Conservation (phyloP, 495 filamentous ascomycete species). For the Penicillium salamii region DNA sequence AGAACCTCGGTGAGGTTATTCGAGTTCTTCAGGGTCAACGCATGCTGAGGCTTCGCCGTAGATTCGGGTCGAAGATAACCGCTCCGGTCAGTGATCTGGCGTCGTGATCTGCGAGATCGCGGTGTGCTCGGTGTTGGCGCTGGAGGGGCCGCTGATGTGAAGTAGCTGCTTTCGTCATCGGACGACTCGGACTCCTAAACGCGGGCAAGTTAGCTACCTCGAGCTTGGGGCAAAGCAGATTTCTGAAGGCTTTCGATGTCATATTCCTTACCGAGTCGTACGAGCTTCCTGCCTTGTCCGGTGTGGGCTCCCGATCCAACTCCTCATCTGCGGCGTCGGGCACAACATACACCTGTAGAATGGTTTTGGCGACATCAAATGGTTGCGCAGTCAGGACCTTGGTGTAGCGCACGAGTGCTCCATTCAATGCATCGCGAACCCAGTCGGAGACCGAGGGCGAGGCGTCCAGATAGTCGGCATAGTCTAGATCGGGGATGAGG, state of each 20-base stretch:
- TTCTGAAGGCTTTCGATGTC: neutral
- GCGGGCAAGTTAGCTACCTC: constrained; percentile 7
- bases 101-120: constrained; percentile 39
- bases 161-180: constrained; percentile 84
- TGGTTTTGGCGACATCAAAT: constrained; percentile 92
- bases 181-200: constrained; percentile 48
- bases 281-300: constrained; percentile 29
- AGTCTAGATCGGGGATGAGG: constrained; percentile 83
- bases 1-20: constrained; percentile 77
- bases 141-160: constrained; percentile 68
- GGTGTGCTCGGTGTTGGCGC: constrained; percentile 55
- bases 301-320: constrained; percentile 26
- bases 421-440: constrained; percentile 69
- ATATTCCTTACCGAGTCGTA: constrained; percentile 35
- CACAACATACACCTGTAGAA: constrained; percentile 73
- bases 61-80: constrained; percentile 46
- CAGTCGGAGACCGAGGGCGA: constrained; percentile 71
- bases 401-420: constrained; percentile 82
- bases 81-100: constrained; percentile 49
- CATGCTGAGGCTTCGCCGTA: constrained; percentile 48
- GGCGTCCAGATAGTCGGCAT: constrained; percentile 79
- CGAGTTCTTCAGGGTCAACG: constrained; percentile 63
- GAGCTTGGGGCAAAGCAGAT: neutral
- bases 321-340: constrained; percentile 35
- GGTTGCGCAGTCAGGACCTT: constrained; percentile 85